Base-by-base conservation (phyloP, 129 eudicot species). In the Tagetes patula region DNA sequence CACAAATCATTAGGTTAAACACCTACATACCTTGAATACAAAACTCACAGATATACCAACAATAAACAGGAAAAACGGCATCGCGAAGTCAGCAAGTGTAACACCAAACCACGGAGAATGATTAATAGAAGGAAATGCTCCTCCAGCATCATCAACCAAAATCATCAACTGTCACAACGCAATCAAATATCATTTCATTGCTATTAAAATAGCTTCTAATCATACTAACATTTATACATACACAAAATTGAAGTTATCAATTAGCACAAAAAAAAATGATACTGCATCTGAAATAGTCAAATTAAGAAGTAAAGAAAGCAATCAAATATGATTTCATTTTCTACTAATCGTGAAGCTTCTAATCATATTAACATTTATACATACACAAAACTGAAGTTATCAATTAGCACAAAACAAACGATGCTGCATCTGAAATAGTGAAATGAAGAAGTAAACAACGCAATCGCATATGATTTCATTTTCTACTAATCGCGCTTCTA, bases 101-200 rank as follows among this genome's bases (percentile, higher is more conserved):
- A 94, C 89, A 30, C 96, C 96, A 53, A 84, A 88, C 98, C 98
- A 94, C 7, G 93, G 98, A 71, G 98, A 85, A 62, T 94, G 98
- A 71, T 94, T 90, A 39, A 94, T 85, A 11, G 96, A 83, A 10
- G 98, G 97, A 66, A 90, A 87, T 49, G 93, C 87, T 77, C 86
- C 86, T 58, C 97, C 98, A 56, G 91, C 97, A 78, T 94, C 85
- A 75, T 94, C 98, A 77, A 88, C 97, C 84, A 94, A 82, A 27
- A 94, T 94, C 98, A 94, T 94, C 76, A 94, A 82, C 98, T 93
- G 81, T 60, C 70, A 10, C 37, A 61, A 11, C 34, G 13, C 13
- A 65, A 55, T 11, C 8, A 30, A 61, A 33, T 61, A 39, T 36
- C 48, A 73, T 20, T 54, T 6, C 3, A 14, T 8, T 46, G 10